These are phyloP conservation scores for Colletotrichum sp. DNA, from an alignment of 2,329 filamentous ascomycete genomes.

Conservation along the genomic window DNA sequence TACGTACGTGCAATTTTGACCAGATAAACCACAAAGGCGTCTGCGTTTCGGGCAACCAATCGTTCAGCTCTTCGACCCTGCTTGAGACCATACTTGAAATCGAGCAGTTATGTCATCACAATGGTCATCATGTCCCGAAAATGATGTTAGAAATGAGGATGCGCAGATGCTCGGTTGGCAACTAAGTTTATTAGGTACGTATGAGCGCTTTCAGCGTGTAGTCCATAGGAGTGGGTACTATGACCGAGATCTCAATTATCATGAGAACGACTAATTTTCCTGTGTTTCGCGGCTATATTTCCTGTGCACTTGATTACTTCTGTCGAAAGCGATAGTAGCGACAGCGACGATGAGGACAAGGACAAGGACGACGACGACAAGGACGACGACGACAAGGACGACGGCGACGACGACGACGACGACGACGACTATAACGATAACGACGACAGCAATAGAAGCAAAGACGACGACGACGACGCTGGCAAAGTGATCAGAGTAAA, in stretches of 20 bases:
- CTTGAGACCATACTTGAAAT: not conserved
- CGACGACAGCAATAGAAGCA: too few relatives aligned
- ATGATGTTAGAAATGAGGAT: not conserved
- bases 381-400: too few relatives aligned
- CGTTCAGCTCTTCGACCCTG: not conserved
- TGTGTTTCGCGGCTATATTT: too few relatives aligned
- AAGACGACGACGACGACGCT: too few relatives aligned
- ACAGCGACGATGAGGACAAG: too few relatives aligned
- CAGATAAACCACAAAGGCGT: not conserved
- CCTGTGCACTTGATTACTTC: too few relatives aligned
- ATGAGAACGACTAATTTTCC: not conserved
- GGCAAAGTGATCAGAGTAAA: too few relatives aligned
- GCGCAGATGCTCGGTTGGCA: not conserved
- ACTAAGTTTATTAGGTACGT: not conserved
- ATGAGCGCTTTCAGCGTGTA: not conserved
- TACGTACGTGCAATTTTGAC: not conserved
- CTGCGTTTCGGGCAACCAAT: accelerated
- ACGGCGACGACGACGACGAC: too few relatives aligned
- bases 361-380: too few relatives aligned
- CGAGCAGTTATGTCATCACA: not conserved
- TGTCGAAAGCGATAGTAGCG: too few relatives aligned
- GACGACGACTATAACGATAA: too few relatives aligned
- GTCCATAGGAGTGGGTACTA: not conserved
- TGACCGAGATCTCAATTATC: not conserved
- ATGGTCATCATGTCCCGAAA: not conserved